A percentile compares a stretch with the other conserved stretches of the same genome.
These are phyloP conservation scores for Backusella westeae DNA, from an alignment of 192 early-diverging fungal genomes.

Conservation along the genomic window DNA sequence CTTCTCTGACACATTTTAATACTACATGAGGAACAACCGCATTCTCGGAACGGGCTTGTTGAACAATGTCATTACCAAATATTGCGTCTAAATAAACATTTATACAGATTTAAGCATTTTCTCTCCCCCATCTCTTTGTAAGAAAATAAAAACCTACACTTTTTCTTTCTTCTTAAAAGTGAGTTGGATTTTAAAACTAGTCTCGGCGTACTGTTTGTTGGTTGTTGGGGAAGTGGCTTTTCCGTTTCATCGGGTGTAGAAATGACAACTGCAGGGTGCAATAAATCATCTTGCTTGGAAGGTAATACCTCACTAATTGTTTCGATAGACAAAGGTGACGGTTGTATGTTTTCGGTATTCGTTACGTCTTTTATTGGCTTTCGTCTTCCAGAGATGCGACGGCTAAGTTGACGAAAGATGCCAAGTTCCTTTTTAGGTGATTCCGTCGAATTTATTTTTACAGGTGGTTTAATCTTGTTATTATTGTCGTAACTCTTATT, in stretches of 20 bases:
- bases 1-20: conserved; percentile 64
- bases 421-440: conserved; percentile 1
- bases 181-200: background rate
- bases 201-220: background rate
- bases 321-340: background rate
- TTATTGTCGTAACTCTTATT: background rate
- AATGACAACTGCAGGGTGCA: conserved; percentile 8
- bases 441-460: background rate
- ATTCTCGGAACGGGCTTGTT: conserved; percentile 56
- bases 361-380: background rate
- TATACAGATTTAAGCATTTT: too few relatives aligned
- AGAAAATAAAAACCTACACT: background rate
- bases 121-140: background rate
- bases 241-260: background rate
- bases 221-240: background rate
- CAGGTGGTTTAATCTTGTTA: background rate
- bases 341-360: background rate
- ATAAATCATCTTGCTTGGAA: background rate
- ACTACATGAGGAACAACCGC: conserved; percentile 63
- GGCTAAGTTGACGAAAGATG: conserved; percentile 6
- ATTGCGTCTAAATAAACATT: conserved; percentile 26
- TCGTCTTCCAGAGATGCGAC: background rate
- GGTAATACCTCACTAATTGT: background rate
- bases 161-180: background rate
- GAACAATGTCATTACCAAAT: conserved; percentile 63